Evolutionary conservation across 2,329 filamentous ascomycete species (phyloP).

Genomic region (Diaporthe amygdali): DNA sequence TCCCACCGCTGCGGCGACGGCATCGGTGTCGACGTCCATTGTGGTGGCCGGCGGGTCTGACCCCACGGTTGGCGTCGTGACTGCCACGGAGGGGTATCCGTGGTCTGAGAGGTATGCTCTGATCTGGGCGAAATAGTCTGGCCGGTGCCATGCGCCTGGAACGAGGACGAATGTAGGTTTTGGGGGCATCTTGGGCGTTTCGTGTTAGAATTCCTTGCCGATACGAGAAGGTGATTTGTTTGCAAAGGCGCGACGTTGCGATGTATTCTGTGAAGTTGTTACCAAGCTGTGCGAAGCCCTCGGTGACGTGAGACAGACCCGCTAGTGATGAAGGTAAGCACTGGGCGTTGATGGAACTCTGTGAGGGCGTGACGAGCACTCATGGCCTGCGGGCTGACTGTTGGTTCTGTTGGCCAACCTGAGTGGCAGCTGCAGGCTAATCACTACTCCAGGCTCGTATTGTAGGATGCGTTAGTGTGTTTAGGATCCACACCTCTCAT

Average conservation of each 20-base stretch:
- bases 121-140: neutral
- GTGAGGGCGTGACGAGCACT: neutral
- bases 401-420: neutral
- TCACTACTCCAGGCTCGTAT: neutral
- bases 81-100: slow-evolving; percentile 37
- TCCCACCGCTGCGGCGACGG: neutral
- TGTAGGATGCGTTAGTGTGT: neutral
- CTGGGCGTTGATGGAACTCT: neutral
- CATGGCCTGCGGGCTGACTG: neutral
- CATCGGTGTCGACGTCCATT: neutral
- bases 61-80: slow-evolving; percentile 38
- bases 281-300: neutral
- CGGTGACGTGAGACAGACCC: neutral
- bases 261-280: neutral
- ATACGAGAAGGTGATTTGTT: neutral
- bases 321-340: neutral
- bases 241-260: neutral
- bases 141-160: neutral
- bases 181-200: neutral
- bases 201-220: neutral
- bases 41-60: slow-evolving; percentile 33
- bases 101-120: slow-evolving; percentile 30
- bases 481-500: neutral
- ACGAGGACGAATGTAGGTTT: neutral
- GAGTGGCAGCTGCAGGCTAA: neutral